These are phyloP conservation scores for Teratosphaeriaceae sp. DNA, from an alignment of 2,329 filamentous ascomycete species.

Conservation along the genomic window DNA sequence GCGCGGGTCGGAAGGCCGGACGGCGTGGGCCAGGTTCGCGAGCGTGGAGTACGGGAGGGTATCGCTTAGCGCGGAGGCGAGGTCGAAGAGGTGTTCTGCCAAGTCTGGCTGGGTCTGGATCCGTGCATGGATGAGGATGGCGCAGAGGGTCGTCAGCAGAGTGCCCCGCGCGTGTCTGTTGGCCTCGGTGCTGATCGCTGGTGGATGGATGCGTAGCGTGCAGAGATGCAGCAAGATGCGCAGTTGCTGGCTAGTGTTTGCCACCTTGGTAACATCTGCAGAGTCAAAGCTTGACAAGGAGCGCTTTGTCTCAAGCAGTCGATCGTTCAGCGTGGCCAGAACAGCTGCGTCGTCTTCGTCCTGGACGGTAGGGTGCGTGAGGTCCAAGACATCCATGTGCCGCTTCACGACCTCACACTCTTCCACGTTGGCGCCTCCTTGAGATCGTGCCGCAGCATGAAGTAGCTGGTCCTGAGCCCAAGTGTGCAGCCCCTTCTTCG, in stretches of 20 bases:
- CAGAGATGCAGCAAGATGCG: conserved; percentile 34
- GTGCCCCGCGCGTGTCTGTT: conserved; percentile 17
- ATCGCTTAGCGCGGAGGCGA: conserved; percentile 37
- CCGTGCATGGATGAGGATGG: conserved; percentile 32
- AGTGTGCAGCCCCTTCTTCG: conserved; percentile 20
- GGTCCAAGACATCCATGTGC: conserved; percentile 22
- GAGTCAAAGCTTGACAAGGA: conserved; percentile 7
- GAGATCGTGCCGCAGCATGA: conserved; percentile 6
- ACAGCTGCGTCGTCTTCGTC: conserved; percentile 12
- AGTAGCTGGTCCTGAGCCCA: conserved; percentile 30
- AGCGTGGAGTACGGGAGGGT: conserved; percentile 34
- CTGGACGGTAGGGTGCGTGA: conserved; percentile 16
- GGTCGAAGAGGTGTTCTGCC: conserved; percentile 38
- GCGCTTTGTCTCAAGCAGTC: conserved; percentile 18
- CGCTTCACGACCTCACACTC: conserved; percentile 6
- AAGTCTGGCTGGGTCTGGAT: conserved; percentile 31
- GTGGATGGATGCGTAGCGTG: conserved; percentile 30
- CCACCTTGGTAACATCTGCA: neutral
- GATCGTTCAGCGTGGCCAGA: conserved; percentile 18
- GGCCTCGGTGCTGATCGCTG: conserved; percentile 23
- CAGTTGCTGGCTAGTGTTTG: neutral
- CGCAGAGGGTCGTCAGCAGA: conserved; percentile 29
- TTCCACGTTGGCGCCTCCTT: conserved; percentile 1
- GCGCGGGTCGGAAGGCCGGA: conserved; percentile 27
- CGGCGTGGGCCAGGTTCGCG: conserved; percentile 17